A percentile compares a stretch with the other conserved stretches of the same genome.
Conservation (phyloP, 768 basidiomycete species). For the Naganishia vishniacii region DNA sequence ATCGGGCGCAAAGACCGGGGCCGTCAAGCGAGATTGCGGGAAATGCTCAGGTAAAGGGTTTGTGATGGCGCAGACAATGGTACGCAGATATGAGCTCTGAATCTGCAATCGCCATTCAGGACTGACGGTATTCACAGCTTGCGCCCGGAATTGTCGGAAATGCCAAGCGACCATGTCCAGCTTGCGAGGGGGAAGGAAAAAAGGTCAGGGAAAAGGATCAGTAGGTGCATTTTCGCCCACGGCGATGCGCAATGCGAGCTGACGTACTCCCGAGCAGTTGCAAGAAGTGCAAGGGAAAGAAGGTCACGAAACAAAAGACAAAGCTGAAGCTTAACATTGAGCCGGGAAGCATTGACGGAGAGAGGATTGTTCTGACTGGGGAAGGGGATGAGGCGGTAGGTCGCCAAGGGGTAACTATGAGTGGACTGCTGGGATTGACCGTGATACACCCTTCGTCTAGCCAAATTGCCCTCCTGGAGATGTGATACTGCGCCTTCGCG, state of each 20-base stretch:
- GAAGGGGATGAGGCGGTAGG: conserved; percentile 84
- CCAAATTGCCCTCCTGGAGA: conserved; percentile 83
- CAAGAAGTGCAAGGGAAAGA: conserved; percentile 89
- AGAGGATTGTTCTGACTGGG: conserved; percentile 80
- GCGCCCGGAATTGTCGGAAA: conserved; percentile 47
- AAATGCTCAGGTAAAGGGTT: conserved; percentile 75
- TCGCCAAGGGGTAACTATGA: too few relatives aligned
- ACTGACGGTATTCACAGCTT: conserved; percentile 51
- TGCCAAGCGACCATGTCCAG: conserved; percentile 44
- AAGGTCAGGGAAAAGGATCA: conserved; percentile 38
- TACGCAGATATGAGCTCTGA: neutral
- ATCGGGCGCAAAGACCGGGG: conserved; percentile 71
- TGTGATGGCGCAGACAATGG: conserved; percentile 45
- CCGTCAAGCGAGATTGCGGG: conserved; percentile 76
- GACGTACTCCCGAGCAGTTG: conserved; percentile 50
- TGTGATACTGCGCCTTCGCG: conserved; percentile 74
- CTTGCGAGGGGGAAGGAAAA: conserved; percentile 46
- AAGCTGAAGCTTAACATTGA: conserved; percentile 81
- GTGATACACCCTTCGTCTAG: conserved; percentile 49
- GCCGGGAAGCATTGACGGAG: conserved; percentile 74
- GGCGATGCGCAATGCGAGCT: too few relatives aligned
- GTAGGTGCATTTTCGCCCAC: neutral
- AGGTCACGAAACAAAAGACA: conserved; percentile 78
- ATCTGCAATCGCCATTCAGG: conserved; percentile 42
- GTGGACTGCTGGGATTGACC: too few relatives aligned